phyloP scores from a whole-genome alignment of 106 monocot species.

The Dendrobium catenatum region DNA sequence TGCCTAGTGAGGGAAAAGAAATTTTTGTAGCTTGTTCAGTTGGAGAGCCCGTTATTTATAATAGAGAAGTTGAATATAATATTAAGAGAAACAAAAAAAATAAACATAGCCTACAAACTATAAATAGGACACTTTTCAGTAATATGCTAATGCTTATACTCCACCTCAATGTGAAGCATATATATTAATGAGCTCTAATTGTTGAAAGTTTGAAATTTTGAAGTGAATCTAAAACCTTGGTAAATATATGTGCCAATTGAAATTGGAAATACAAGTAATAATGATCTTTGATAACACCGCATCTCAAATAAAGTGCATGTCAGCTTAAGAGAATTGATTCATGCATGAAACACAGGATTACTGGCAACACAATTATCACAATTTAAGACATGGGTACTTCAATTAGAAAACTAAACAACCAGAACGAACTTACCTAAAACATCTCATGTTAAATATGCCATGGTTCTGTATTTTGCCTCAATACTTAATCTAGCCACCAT shows the following conservation, averaged over 20 bases:
- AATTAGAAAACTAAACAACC: background rate
- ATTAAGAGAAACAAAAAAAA: background rate
- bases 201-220: too few relatives aligned
- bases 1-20: background rate
- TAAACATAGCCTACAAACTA: background rate
- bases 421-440: background rate
- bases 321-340: background rate
- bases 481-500: background rate
- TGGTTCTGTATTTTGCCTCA: background rate
- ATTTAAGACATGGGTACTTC: background rate
- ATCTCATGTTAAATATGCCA: background rate
- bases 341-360: background rate
- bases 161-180: too few relatives aligned
- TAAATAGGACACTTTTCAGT: too few relatives aligned
- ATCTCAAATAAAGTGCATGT: background rate
- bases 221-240: background rate
- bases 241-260: background rate
- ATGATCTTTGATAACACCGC: background rate
- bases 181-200: too few relatives aligned
- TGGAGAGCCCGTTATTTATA: background rate
- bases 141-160: too few relatives aligned
- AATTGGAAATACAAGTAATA: background rate
- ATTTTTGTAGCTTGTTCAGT: background rate
- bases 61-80: background rate
- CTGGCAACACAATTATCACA: background rate